These are phyloP conservation scores for Aureobasidium subglaciale DNA, from an alignment of 2,329 filamentous ascomycete species.

Conservation along the genomic window DNA sequence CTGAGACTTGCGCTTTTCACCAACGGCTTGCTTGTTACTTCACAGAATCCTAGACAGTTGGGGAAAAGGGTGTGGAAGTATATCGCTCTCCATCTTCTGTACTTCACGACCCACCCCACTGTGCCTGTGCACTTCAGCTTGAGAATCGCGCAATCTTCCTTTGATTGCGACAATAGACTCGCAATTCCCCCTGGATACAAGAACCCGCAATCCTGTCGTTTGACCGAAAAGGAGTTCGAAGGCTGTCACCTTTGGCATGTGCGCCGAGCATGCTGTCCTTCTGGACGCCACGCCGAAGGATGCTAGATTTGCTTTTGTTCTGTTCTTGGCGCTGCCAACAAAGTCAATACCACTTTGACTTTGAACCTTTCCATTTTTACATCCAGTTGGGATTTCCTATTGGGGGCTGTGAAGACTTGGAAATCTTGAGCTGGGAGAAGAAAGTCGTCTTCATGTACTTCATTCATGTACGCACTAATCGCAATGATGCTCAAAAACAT, in stretches of 20 bases:
- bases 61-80: not conserved
- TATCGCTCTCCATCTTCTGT: not conserved
- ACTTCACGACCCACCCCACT: not conserved
- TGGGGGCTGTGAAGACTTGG: not conserved
- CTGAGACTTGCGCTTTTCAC: not conserved
- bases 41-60: not conserved
- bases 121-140: not conserved
- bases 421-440: not conserved
- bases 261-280: not conserved
- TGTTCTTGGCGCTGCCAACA: not conserved
- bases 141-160: not conserved
- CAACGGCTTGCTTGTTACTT: too few species aligned
- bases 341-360: not conserved
- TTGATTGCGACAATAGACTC: not conserved
- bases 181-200: not conserved
- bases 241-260: conserved; percentile 7
- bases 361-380: not conserved
- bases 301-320: not conserved
- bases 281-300: not conserved
- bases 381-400: not conserved
- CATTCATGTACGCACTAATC: too few species aligned
- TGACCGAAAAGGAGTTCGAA: not conserved
- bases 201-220: not conserved
- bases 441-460: not conserved
- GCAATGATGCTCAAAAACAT: too few species aligned